Percentiles rank a stretch among this genome's conserved stretches.
These are phyloP conservation scores for Colletotrichum sp. DNA, from an alignment of 2,329 filamentous ascomycete genomes.

Conservation along the genomic window DNA sequence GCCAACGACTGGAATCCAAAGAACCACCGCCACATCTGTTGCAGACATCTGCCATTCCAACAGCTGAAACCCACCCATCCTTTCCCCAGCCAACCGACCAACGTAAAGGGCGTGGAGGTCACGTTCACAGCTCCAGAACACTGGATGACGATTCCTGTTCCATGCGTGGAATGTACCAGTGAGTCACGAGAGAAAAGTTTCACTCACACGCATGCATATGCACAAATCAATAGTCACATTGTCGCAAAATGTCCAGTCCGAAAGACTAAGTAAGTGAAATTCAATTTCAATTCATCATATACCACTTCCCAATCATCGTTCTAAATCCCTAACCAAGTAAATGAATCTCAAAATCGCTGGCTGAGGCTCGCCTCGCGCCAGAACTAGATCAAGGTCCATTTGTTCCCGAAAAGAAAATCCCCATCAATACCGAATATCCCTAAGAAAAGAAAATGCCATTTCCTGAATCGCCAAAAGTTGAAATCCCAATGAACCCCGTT, in stretches of 20 bases:
- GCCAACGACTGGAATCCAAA: not conserved
- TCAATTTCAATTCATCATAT: slow-evolving; percentile 15
- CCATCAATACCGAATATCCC: not conserved
- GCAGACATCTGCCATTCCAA: not conserved
- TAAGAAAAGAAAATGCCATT: not conserved
- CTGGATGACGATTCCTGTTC: not conserved
- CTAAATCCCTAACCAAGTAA: not conserved
- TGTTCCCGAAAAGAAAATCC: not conserved
- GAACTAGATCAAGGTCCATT: not conserved
- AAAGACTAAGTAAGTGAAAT: not conserved
- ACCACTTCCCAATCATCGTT: not conserved
- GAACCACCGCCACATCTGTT: not conserved
- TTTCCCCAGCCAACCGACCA: not conserved
- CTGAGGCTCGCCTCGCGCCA: not conserved
- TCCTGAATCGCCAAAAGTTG: not conserved
- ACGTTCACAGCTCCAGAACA: not conserved
- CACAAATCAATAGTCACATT: not conserved
- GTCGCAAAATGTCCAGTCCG: rapidly evolving
- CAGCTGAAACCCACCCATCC: not conserved
- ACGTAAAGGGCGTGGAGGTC: not conserved
- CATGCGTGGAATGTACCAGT: not conserved
- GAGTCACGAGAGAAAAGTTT: not conserved
- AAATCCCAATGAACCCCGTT: not conserved
- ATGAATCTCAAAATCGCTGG: not conserved
- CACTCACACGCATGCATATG: not conserved